Percentiles rank a stretch among this genome's conserved stretches.
These are phyloP conservation scores for Boletus coccyginus DNA, from an alignment of 768 basidiomycete genomes.

Conservation along the genomic window DNA sequence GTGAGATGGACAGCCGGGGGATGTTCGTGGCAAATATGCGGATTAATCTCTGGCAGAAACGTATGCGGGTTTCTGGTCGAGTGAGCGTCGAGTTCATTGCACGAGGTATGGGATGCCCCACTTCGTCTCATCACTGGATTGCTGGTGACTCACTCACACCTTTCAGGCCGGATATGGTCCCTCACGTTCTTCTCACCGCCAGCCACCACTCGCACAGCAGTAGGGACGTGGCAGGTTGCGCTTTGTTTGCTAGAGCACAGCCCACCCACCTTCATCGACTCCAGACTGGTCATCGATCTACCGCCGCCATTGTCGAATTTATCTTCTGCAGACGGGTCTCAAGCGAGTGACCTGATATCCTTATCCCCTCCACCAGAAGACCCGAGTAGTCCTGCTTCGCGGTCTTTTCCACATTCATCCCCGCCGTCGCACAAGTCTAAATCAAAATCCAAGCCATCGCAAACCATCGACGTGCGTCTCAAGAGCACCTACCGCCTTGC, in stretches of 20 bases:
- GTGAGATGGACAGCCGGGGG: slow-evolving; percentile 48
- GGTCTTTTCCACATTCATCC: not conserved
- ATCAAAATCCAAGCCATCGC: slow-evolving; percentile 3
- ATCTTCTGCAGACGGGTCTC: not conserved
- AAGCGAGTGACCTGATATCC: slow-evolving; percentile 5
- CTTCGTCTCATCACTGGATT: not conserved
- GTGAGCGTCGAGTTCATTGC: slow-evolving; percentile 68
- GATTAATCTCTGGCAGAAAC: slow-evolving; percentile 60
- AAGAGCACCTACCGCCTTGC: slow-evolving; percentile 17
- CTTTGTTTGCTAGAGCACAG: slow-evolving; percentile 55
- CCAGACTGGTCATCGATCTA: slow-evolving; percentile 45
- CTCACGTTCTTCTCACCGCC: slow-evolving; percentile 22
- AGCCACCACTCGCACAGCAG: not conserved
- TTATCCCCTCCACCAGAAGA: slow-evolving; percentile 1
- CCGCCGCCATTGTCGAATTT: slow-evolving; percentile 17
- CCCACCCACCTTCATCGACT: slow-evolving; percentile 56
- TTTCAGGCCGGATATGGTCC: slow-evolving; percentile 29
- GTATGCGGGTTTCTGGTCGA: slow-evolving; percentile 61
- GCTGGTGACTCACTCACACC: not conserved
- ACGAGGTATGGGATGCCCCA: slow-evolving; percentile 30
- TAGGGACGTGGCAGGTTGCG: slow-evolving; percentile 40
- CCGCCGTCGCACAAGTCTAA: not conserved
- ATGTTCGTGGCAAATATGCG: slow-evolving; percentile 47
- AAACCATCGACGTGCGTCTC: slow-evolving; percentile 32
- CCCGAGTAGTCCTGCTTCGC: not conserved